Evolutionary conservation across 495 filamentous ascomycete genomes (phyloP), one percentile per base, ranked within the genome.

Genomic region (Durotheca rogersii): DNA sequence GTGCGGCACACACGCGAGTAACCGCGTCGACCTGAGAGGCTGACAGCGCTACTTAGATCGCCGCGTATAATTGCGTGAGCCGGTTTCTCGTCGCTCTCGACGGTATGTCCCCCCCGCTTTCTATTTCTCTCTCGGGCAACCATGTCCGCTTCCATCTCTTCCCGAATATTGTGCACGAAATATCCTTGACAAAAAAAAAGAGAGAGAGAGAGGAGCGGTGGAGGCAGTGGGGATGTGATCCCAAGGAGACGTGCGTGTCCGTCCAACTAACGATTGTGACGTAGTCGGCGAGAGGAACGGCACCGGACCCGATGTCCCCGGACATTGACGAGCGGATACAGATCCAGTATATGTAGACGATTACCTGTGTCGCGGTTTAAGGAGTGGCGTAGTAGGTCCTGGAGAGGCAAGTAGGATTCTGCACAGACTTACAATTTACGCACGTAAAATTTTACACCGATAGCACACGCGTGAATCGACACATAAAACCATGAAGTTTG

Each of bases 31-130:
- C 11, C 15, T 43, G 10, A 0, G 12, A 15, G 33, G 35, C 51
- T 58, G 17, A 42, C 42, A 20, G 19, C 23, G n/a, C 11, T 30
- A 38, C 1, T 11, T 45, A 75, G 70, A 62, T 79, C 47, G 87
- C 84, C n/a, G 82, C 81, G 20, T 94, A 95, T 64, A 94, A 94
- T 64, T 90, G 87, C 67, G 89, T 95, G 7, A 88, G 85, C 56
- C 75, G 89, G 37, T 92, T 94, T 58, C 67, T 94, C 53, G 88
- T 94, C 21, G 88, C 88, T 14, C 62, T 95, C 53, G 85, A 92
- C 70, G 87, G 90, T 72, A 56, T 70, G 76, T 71, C 32, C 38
- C 21, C 29, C 18, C 37, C 37, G 23, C 27, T 9, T n/a, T n/a
- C 15, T n/a, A 10, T n/a, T 53, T 19, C n/a, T 18, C 11, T 19